These are phyloP conservation scores for Backusella tuberculispora DNA, from an alignment of 192 early-diverging fungal genomes.

Conservation along the genomic window DNA sequence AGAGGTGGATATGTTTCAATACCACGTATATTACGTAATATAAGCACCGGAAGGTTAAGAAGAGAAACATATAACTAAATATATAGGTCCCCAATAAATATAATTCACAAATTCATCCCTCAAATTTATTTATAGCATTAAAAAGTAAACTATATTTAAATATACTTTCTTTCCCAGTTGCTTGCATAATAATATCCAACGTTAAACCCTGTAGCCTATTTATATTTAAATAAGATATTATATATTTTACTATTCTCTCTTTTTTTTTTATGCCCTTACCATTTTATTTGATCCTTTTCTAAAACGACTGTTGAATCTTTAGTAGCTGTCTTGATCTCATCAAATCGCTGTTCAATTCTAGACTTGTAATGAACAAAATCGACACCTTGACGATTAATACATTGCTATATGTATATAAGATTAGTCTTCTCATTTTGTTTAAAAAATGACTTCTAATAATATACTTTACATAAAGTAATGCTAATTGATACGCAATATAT, in stretches of 20 bases:
- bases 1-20: no score
- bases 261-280: background rate
- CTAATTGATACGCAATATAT: slow-evolving; percentile 59
- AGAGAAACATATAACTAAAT: no score
- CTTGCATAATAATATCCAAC: slow-evolving; percentile 14
- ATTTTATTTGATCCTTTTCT: slow-evolving; percentile 1
- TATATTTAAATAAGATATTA: background rate
- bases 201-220: background rate
- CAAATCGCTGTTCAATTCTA: slow-evolving; percentile 19
- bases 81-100: no score
- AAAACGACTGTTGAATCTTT: background rate
- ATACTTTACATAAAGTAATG: slow-evolving; percentile 52
- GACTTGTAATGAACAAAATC: background rate
- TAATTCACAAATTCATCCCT: no score
- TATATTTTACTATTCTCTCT: background rate
- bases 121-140: background rate
- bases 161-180: background rate
- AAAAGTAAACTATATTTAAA: background rate
- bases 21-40: no score
- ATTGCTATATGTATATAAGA: slow-evolving; percentile 9
- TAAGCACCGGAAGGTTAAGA: no score
- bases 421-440: no score
- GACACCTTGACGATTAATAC: slow-evolving; percentile 10
- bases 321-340: slow-evolving; percentile 12
- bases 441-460: no score